A percentile compares a stretch with the other conserved stretches of the same genome.
phyloP scores from a whole-genome alignment of 192 early-diverging fungal species.

The Backusella tuberculispora region DNA sequence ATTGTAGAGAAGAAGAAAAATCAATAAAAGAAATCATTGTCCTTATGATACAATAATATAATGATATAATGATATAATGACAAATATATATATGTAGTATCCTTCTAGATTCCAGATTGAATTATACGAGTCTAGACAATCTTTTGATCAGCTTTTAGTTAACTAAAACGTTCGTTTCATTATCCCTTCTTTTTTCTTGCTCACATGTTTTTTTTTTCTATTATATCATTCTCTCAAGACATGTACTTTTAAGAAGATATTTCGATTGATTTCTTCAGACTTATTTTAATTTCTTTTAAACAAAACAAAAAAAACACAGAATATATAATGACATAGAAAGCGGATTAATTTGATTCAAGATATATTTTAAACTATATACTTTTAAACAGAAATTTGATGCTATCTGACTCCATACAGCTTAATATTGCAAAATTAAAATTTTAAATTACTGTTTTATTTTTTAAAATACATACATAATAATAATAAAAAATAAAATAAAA shows the following conservation, averaged over 20 bases:
- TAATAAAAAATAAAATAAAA: too few relatives aligned
- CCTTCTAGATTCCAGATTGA: background rate
- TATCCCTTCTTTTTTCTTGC: too few relatives aligned
- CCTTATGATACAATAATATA: background rate
- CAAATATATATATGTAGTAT: background rate
- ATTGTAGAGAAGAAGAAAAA: background rate
- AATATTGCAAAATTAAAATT: background rate
- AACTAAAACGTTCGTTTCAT: too few relatives aligned
- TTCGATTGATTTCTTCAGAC: background rate
- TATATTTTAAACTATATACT: too few relatives aligned
- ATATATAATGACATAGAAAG: background rate
- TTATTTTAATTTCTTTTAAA: background rate
- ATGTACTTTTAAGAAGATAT: too few relatives aligned
- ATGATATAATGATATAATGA: background rate
- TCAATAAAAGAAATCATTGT: background rate
- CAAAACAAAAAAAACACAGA: background rate
- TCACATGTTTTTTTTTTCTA: too few relatives aligned
- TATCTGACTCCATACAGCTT: background rate
- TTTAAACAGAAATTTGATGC: background rate
- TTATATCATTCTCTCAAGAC: too few relatives aligned
- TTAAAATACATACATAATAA: too few relatives aligned
- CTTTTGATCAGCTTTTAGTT: background rate
- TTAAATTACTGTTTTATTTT: background rate
- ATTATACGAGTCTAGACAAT: background rate
- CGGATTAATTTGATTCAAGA: too few relatives aligned